Conservation (phyloP, 2,329 filamentous ascomycete species). For the Microsporum canis region DNA sequence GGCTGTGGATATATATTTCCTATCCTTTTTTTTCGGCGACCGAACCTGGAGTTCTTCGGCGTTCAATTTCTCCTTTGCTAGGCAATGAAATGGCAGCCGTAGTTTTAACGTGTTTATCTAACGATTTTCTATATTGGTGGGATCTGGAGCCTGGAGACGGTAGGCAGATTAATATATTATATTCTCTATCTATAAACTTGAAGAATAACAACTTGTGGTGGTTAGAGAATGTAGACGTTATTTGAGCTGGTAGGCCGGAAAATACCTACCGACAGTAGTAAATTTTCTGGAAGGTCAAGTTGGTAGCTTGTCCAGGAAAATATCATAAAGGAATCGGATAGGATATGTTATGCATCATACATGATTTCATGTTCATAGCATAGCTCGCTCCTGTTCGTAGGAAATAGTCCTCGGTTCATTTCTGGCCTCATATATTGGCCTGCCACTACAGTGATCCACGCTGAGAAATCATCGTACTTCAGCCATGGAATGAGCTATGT, state of each 20-base stretch:
- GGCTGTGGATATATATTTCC: background rate
- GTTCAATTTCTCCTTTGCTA: background rate
- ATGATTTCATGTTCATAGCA: background rate
- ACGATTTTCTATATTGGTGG: background rate
- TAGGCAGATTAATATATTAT: background rate
- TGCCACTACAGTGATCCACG: background rate
- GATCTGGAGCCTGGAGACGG: background rate
- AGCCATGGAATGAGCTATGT: background rate
- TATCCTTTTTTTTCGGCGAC: background rate
- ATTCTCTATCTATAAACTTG: background rate
- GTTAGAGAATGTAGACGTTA: background rate
- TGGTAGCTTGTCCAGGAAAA: background rate
- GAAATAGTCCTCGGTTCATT: too few relatives aligned
- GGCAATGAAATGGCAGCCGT: background rate
- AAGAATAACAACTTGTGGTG: background rate
- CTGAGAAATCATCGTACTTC: background rate
- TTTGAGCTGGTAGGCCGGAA: background rate
- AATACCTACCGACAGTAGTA: too few relatives aligned
- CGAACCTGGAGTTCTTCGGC: background rate
- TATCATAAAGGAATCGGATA: background rate
- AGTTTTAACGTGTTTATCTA: background rate
- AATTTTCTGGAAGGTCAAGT: too few relatives aligned
- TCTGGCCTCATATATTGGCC: too few relatives aligned
- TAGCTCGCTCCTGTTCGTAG: too few relatives aligned
- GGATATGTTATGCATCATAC: background rate